Percentiles rank a stretch among this genome's conserved stretches.
Conservation (phyloP, 805 yeast genomes). For the Sugiyamaella smithiae region DNA sequence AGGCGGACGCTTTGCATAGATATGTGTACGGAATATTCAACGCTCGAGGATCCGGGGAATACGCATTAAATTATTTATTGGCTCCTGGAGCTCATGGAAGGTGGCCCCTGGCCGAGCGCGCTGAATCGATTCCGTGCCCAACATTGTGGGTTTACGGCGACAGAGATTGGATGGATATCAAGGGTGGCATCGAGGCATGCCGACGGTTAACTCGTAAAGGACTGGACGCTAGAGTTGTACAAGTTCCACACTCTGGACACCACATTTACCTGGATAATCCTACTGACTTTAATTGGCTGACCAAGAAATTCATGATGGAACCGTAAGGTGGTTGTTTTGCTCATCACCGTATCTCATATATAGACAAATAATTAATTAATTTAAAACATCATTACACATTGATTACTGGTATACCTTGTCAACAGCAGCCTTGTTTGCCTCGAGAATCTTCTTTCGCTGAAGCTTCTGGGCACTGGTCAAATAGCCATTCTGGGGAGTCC, state of each 20-base stretch:
- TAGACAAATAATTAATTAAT: neutral
- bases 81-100: slow-evolving; percentile 93
- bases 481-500: slow-evolving; percentile 96
- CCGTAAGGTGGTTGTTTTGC: no score
- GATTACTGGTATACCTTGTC: slow-evolving; percentile 53
- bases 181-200: slow-evolving; percentile 40
- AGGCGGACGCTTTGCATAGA: slow-evolving; percentile 58
- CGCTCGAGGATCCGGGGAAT: slow-evolving; percentile 89
- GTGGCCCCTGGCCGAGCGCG: slow-evolving; percentile 57
- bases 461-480: slow-evolving; percentile 95
- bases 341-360: no score
- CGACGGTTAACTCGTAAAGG: slow-evolving; percentile 23
- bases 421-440: slow-evolving; percentile 62
- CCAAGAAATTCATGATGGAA: slow-evolving; percentile 17
- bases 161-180: slow-evolving; percentile 62
- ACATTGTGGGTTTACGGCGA: slow-evolving; percentile 86
- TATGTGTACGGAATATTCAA: slow-evolving; percentile 84
- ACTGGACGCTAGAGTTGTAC: slow-evolving; percentile 31
- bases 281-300: slow-evolving; percentile 44
- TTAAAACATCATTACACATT: neutral
- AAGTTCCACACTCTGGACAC: slow-evolving; percentile 61
- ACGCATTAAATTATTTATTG: slow-evolving; percentile 74
- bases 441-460: slow-evolving; percentile 86
- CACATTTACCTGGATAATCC: slow-evolving; percentile 68
- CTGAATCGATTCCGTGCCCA: slow-evolving; percentile 54